phyloP scores from a whole-genome alignment of 1,284 basidiomycete genomes.

The Malassezia psittaci region DNA sequence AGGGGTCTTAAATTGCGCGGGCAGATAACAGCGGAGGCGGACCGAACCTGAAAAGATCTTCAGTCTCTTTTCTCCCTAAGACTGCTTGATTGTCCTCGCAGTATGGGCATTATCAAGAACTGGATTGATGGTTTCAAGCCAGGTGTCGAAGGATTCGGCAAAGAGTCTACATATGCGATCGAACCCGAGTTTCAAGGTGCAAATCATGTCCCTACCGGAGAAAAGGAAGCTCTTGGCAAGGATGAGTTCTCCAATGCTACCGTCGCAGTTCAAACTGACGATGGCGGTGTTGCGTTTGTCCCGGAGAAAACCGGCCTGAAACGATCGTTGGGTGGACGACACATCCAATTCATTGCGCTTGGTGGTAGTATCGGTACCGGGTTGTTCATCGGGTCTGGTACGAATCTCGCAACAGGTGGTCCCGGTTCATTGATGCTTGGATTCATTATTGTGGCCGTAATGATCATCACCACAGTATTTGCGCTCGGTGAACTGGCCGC shows the following conservation, averaged over 20 bases:
- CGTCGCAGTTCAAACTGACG: slow-evolving; percentile 13
- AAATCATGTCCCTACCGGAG: neutral
- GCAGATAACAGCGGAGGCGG: no score
- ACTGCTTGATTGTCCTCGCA: no score
- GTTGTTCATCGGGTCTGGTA: slow-evolving; percentile 51
- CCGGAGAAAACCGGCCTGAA: slow-evolving; percentile 28
- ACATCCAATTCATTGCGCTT: slow-evolving; percentile 40
- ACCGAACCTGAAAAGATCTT: no score
- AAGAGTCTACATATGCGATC: slow-evolving; percentile 1
- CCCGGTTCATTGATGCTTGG: slow-evolving; percentile 50
- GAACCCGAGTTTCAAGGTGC: neutral
- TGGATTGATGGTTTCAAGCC: slow-evolving; percentile 23
- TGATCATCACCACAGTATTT: slow-evolving; percentile 49
- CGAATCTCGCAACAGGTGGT: slow-evolving; percentile 51
- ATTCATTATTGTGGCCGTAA: slow-evolving; percentile 38
- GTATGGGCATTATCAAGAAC: slow-evolving; percentile 8
- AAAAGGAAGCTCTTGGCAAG: slow-evolving; percentile 5
- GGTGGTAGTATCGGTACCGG: slow-evolving; percentile 52
- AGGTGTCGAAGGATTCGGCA: slow-evolving; percentile 10
- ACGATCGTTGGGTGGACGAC: slow-evolving; percentile 29
- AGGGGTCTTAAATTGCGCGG: no score
- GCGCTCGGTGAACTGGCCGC: slow-evolving; percentile 43
- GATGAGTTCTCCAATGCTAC: slow-evolving; percentile 14
- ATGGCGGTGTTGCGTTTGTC: slow-evolving; percentile 8
- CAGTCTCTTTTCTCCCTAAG: no score